A percentile compares a stretch with the other conserved stretches of the same genome.
phyloP scores from a whole-genome alignment of 2,329 filamentous ascomycete genomes.

The Lachnellula arida region DNA sequence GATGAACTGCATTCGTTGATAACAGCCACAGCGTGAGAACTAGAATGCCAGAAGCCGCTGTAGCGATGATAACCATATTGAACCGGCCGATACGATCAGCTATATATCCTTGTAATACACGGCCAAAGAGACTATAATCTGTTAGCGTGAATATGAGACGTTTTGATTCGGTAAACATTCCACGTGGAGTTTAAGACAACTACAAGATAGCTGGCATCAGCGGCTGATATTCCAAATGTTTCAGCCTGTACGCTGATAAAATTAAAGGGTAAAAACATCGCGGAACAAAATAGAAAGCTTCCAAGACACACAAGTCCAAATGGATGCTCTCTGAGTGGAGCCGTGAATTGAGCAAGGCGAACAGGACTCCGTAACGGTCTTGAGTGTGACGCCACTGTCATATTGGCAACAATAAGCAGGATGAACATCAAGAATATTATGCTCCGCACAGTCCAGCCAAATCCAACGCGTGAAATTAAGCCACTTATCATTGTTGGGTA shows the following conservation, averaged over 20 bases:
- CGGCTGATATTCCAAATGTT: constrained; percentile 39
- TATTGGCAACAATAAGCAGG: constrained; percentile 7
- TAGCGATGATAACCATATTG: constrained; percentile 25
- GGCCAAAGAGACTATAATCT: constrained; percentile 41
- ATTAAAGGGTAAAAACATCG: constrained; percentile 45
- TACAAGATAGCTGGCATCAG: constrained; percentile 46
- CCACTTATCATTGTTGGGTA: constrained; percentile 49
- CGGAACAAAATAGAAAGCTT: constrained; percentile 40
- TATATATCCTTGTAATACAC: constrained; percentile 38
- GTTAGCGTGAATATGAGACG: background rate
- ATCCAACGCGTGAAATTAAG: constrained; percentile 8
- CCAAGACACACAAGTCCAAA: constrained; percentile 41
- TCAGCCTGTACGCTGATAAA: constrained; percentile 39
- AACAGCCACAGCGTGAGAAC: constrained; percentile 27
- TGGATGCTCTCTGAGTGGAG: constrained; percentile 32
- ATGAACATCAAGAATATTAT: constrained; percentile 6
- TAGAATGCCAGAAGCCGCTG: constrained; percentile 17
- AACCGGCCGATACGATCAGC: constrained; percentile 28
- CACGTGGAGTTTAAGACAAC: constrained; percentile 45
- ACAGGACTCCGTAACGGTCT: background rate
- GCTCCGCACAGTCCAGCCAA: constrained; percentile 13
- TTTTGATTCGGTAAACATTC: constrained; percentile 18
- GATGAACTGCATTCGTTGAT: constrained; percentile 17
- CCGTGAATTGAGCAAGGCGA: constrained; percentile 20
- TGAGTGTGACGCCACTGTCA: constrained; percentile 6